Conservation (phyloP, 352 stramenopile genomes). For the Globisporangium camurandrum region DNA sequence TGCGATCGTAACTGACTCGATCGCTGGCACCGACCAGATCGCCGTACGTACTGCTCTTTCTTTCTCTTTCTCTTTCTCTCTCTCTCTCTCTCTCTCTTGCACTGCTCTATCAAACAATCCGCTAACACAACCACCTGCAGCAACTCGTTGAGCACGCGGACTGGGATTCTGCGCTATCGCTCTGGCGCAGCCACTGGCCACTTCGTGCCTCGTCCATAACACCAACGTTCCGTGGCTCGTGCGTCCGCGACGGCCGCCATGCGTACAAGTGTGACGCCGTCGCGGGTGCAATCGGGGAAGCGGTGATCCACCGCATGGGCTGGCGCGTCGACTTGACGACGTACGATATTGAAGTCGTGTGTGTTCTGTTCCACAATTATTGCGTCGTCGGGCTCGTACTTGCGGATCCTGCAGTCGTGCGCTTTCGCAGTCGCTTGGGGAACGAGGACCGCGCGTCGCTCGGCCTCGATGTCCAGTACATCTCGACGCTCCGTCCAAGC, state of each 20-base stretch:
- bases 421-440: conserved; percentile 61
- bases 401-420: conserved; percentile 39
- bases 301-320: conserved; percentile 43
- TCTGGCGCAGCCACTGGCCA: conserved; percentile 47
- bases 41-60: conserved; percentile 21
- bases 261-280: conserved; percentile 62
- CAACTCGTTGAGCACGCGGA: conserved; percentile 36
- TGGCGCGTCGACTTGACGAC: conserved; percentile 57
- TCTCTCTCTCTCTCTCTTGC: too few relatives aligned
- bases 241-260: conserved; percentile 70
- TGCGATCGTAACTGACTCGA: conserved; percentile 41
- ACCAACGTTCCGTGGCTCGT: conserved; percentile 66
- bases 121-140: conserved; percentile 18
- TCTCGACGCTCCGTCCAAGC: conserved; percentile 70
- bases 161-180: conserved; percentile 40
- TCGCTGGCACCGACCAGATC: conserved; percentile 47
- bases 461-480: conserved; percentile 44
- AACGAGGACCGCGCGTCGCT: conserved; percentile 55
- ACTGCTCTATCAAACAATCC: too few relatives aligned
- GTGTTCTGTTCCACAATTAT: conserved; percentile 65
- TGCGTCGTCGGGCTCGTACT: conserved; percentile 63
- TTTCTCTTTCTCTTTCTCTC: too few relatives aligned
- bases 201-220: conserved; percentile 13
- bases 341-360: conserved; percentile 71
- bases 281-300: conserved; percentile 49